A percentile compares a stretch with the other conserved stretches of the same genome.
These are phyloP conservation scores for Glonium stellatum DNA, from an alignment of 495 filamentous ascomycete species.

Conservation along the genomic window DNA sequence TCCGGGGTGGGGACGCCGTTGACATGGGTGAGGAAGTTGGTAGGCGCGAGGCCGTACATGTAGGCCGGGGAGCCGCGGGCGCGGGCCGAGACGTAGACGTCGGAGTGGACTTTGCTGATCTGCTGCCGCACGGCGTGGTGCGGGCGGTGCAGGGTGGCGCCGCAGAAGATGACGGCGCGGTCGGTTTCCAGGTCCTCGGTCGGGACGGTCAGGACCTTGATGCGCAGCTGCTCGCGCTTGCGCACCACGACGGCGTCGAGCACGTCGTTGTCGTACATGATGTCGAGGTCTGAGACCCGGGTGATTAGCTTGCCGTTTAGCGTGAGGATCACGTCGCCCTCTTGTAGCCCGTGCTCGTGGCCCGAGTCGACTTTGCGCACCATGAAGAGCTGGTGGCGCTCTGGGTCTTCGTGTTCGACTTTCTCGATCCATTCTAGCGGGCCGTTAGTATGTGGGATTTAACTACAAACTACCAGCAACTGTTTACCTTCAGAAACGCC, in stretches of 20 bases:
- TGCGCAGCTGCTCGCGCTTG: constrained; percentile 66
- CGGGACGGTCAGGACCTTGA: constrained; percentile 78
- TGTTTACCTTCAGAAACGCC: constrained; percentile 65
- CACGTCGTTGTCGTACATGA: constrained; percentile 86
- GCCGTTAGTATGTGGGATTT: neutral
- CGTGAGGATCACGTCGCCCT: constrained; percentile 89
- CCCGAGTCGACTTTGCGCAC: constrained; percentile 84
- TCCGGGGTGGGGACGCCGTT: constrained; percentile 80
- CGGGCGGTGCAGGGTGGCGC: constrained; percentile 83
- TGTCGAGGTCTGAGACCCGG: constrained; percentile 80
- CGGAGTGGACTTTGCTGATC: constrained; percentile 90
- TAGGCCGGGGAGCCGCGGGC: constrained; percentile 67
- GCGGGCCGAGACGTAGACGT: constrained; percentile 81
- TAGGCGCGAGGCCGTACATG: constrained; percentile 78
- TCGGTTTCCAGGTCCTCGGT: constrained; percentile 90
- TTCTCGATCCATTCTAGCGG: constrained; percentile 73
- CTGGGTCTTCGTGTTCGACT: constrained; percentile 76
- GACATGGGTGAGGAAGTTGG: constrained; percentile 94
- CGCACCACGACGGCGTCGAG: constrained; percentile 86
- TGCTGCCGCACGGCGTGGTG: constrained; percentile 97
- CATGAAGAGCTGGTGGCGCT: constrained; percentile 96
- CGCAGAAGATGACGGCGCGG: constrained; percentile 87
- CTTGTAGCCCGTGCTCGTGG: constrained; percentile 59
- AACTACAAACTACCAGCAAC: neutral
- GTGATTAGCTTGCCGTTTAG: constrained; percentile 90